phyloP scores from a whole-genome alignment of 345 rosid species.

The Hevea brasiliensis region DNA sequence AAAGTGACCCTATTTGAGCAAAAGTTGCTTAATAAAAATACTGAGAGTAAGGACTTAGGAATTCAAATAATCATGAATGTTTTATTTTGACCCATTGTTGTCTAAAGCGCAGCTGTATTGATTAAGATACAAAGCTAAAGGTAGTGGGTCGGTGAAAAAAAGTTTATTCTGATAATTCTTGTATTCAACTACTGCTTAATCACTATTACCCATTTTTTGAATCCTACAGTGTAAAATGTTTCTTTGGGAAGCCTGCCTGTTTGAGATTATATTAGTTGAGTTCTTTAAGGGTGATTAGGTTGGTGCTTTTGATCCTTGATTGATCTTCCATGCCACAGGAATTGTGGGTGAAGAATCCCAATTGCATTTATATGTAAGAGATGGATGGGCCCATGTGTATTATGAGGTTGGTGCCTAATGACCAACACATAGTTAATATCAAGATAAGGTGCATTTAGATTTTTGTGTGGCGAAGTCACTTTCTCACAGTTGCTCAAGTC shows the following conservation, averaged over 20 bases:
- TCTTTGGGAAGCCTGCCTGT: background rate
- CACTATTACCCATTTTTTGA: background rate
- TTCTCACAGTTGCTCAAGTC: constrained; percentile 22
- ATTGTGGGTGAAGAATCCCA: constrained; percentile 16
- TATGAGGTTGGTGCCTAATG: constrained; percentile 10
- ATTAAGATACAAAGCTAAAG: constrained; percentile 53
- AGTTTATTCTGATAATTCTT: constrained; percentile 7
- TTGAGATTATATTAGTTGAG: background rate
- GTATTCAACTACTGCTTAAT: background rate
- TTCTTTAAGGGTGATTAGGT: background rate
- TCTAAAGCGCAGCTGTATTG: constrained; percentile 42
- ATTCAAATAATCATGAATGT: constrained; percentile 27
- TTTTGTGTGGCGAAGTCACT: constrained; percentile 28
- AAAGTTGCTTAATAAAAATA: constrained; percentile 6
- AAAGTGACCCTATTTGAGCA: constrained; percentile 4
- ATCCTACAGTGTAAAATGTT: constrained; percentile 8
- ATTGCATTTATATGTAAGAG: constrained; percentile 26
- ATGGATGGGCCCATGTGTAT: constrained; percentile 30
- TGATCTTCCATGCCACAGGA: too few species aligned
- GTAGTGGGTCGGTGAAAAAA: constrained; percentile 25
- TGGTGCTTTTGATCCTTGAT: constrained; percentile 4
- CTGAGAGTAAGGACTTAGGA: constrained; percentile 18
- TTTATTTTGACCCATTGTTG: constrained; percentile 38
- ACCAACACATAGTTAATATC: background rate
- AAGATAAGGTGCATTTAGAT: constrained; percentile 27